Conservation (phyloP, 2,329 filamentous ascomycete species). For the Monilinia laxa region DNA sequence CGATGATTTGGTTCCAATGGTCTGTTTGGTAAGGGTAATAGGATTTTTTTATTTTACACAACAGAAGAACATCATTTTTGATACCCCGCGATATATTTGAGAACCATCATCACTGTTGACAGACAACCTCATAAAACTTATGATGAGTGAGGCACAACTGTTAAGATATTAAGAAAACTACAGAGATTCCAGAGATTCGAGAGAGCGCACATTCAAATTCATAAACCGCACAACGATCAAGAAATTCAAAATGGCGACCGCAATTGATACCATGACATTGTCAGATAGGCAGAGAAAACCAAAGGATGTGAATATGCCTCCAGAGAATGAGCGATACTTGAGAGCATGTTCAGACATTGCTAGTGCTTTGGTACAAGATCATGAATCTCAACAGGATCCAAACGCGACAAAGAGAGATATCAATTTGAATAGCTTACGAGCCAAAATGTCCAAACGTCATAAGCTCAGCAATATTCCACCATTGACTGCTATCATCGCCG, state of each 20-base stretch:
- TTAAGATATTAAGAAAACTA: not conserved
- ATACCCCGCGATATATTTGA: slow-evolving; percentile 14
- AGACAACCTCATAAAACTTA: not conserved
- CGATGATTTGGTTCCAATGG: not conserved
- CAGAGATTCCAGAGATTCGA: too few relatives aligned
- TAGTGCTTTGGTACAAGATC: slow-evolving; percentile 89
- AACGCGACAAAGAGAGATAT: slow-evolving; percentile 77
- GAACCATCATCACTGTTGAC: not conserved
- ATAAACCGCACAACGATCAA: not conserved
- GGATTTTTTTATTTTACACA: slow-evolving; percentile 12
- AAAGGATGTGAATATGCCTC: slow-evolving; percentile 73
- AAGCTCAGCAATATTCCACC: slow-evolving; percentile 83
- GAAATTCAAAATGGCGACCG: slow-evolving; percentile 54
- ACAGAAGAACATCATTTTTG: slow-evolving; percentile 2
- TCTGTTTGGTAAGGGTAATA: too few relatives aligned
- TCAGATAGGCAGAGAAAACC: slow-evolving; percentile 53
- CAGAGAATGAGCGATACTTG: slow-evolving; percentile 93
- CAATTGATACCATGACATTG: slow-evolving; percentile 58
- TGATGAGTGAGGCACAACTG: too few relatives aligned
- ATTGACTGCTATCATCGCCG: slow-evolving; percentile 93
- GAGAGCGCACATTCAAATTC: not conserved
- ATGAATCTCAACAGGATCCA: slow-evolving; percentile 75
- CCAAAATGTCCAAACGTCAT: slow-evolving; percentile 90
- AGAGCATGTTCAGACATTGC: slow-evolving; percentile 95
- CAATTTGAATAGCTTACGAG: slow-evolving; percentile 85